Percentiles rank a stretch among this genome's conserved stretches.
Evolutionary conservation across 768 basidiomycete genomes (phyloP).

Genomic region (Leccinum longicurvipes): DNA sequence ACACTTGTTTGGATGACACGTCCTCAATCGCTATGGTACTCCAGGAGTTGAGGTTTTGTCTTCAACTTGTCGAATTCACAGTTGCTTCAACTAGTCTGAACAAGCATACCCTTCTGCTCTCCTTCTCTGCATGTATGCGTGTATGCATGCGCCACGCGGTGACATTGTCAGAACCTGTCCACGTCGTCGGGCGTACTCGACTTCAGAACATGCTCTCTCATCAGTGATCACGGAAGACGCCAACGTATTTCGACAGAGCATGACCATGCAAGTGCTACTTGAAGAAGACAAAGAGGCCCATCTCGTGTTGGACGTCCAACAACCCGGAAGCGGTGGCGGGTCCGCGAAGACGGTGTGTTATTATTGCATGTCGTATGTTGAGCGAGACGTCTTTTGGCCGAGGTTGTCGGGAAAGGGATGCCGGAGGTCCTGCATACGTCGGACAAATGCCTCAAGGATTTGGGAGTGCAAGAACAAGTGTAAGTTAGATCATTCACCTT

Average conservation of each 20-base stretch:
- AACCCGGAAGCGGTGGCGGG: background rate
- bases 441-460: slow-evolving; percentile 12
- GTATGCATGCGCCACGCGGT: background rate
- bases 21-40: too few relatives aligned
- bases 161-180: slow-evolving; percentile 8
- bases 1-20: too few relatives aligned
- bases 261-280: slow-evolving; percentile 2
- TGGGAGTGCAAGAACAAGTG: too few relatives aligned
- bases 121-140: too few relatives aligned
- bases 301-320: too few relatives aligned
- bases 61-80: too few relatives aligned
- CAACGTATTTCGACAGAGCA: slow-evolving; percentile 3
- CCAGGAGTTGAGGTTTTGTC: too few relatives aligned
- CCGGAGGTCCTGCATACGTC: slow-evolving; percentile 22
- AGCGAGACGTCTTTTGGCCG: slow-evolving; percentile 30
- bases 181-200: slow-evolving; percentile 12
- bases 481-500: too few relatives aligned
- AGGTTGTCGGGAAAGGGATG: slow-evolving; percentile 19
- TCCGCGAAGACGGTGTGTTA: slow-evolving; percentile 9
- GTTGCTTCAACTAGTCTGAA: too few relatives aligned
- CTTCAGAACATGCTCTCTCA: background rate
- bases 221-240: slow-evolving; percentile 15
- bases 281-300: slow-evolving; percentile 12
- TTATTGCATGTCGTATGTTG: slow-evolving; percentile 26
- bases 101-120: too few relatives aligned